These are phyloP conservation scores for Podaxis sp. DNA, from an alignment of 768 basidiomycete genomes.

Conservation along the genomic window DNA sequence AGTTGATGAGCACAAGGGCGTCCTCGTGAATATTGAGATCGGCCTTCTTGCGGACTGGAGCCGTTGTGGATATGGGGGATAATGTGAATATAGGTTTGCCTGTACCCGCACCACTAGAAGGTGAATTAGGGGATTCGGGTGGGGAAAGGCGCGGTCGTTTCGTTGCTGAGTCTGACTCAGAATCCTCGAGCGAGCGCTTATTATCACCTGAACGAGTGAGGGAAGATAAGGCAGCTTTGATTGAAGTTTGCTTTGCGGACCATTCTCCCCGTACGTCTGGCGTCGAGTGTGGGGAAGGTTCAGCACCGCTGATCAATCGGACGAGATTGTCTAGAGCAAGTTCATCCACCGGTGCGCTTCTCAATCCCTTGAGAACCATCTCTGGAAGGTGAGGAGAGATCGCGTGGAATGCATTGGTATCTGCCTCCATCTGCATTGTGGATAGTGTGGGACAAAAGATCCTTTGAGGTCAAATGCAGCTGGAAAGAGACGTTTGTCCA, in stretches of 20 bases:
- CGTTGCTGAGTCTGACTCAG: conserved; percentile 25
- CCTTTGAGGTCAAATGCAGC: neutral
- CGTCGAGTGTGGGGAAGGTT: conserved; percentile 31
- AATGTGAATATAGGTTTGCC: conserved; percentile 57
- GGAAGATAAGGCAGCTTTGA: conserved; percentile 30
- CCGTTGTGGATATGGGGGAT: conserved; percentile 65
- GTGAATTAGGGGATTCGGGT: conserved; percentile 15
- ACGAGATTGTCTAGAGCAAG: conserved; percentile 41
- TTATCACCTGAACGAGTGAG: conserved; percentile 22
- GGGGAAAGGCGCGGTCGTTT: conserved; percentile 36
- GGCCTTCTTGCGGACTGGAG: conserved; percentile 76
- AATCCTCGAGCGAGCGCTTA: conserved; percentile 38
- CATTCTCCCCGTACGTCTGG: conserved; percentile 32
- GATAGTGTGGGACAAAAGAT: conserved; percentile 10
- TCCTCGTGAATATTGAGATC: conserved; percentile 57
- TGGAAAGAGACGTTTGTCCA: neutral
- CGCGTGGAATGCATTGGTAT: conserved; percentile 8
- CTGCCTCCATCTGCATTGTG: neutral
- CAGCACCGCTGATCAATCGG: conserved; percentile 42
- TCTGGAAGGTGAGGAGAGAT: conserved; percentile 12
- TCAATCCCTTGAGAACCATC: conserved; percentile 8
- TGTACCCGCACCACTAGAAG: conserved; percentile 23
- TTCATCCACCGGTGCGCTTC: conserved; percentile 31
- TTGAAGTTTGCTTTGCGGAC: conserved; percentile 35
- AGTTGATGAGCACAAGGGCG: conserved; percentile 53